Percentiles rank a stretch among this genome's conserved stretches.
Evolutionary conservation across 208 protist species (phyloP).

Genomic region (Leishmania mexicana): DNA sequence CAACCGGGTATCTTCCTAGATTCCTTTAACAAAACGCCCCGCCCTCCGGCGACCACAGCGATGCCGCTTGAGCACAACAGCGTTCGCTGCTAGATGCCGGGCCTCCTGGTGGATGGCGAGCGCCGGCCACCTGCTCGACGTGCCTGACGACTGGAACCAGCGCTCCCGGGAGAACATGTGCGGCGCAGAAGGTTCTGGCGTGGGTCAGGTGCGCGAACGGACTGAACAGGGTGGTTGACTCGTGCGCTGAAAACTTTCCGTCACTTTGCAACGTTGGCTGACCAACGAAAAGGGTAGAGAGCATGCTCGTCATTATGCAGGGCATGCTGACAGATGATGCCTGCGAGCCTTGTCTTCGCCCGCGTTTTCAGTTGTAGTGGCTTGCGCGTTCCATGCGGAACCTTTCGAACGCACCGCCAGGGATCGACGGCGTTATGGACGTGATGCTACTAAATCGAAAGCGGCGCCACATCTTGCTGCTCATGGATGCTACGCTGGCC

Average conservation of each 20-base stretch:
- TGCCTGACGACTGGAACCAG: conserved; percentile 59
- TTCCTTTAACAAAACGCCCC: neutral
- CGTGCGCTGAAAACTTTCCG: conserved; percentile 36
- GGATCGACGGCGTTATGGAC: conserved; percentile 43
- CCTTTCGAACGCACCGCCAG: conserved; percentile 16
- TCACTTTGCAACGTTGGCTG: conserved; percentile 48
- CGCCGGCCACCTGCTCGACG: conserved; percentile 45
- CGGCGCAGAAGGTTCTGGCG: conserved; percentile 31
- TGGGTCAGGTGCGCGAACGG: conserved; percentile 57
- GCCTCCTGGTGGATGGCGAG: conserved; percentile 39
- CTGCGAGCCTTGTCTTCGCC: conserved; percentile 34
- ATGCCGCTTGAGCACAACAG: conserved; percentile 46
- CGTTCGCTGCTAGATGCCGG: conserved; percentile 49
- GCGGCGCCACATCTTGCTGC: conserved; percentile 44
- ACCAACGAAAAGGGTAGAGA: conserved; percentile 27
- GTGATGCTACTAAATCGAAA: conserved; percentile 27
- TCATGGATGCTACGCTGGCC: conserved; percentile 28
- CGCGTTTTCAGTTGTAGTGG: conserved; percentile 37
- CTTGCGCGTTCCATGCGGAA: conserved; percentile 8
- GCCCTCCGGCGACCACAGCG: too few relatives aligned
- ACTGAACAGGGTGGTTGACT: conserved; percentile 49
- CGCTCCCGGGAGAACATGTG: conserved; percentile 56
- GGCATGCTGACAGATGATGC: conserved; percentile 43
- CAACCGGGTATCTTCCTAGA: neutral
- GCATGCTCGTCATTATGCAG: conserved; percentile 31